Percentiles rank a stretch among this genome's conserved stretches.
phyloP scores from a whole-genome alignment of 129 eudicot species.

The Deinandra increscens region DNA sequence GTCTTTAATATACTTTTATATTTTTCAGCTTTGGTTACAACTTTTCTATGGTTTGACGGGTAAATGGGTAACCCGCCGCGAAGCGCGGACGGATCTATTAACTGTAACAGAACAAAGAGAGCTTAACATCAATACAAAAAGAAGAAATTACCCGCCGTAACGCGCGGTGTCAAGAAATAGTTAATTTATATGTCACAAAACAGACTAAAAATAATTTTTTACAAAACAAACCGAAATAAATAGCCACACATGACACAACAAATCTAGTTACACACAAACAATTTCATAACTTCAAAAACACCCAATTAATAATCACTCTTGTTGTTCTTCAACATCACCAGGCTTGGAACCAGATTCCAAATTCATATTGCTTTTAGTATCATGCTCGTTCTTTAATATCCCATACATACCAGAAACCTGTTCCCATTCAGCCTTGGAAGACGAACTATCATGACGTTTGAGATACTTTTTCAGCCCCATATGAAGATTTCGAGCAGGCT shows the following conservation, averaged over 20 bases:
- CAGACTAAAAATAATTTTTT: background rate
- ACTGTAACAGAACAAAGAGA: too few relatives aligned
- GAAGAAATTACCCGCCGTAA: too few relatives aligned
- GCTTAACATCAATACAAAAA: too few relatives aligned
- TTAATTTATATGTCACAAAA: too few relatives aligned
- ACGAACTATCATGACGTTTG: constrained; percentile 39
- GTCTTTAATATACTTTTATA: too few relatives aligned
- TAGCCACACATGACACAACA: background rate
- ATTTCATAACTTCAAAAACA: background rate
- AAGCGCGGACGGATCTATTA: too few relatives aligned
- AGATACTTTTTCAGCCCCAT: constrained; percentile 55
- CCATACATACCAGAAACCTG: constrained; percentile 44
- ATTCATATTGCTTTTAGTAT: constrained; percentile 4
- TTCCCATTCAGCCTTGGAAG: constrained; percentile 44
- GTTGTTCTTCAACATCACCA: constrained; percentile 17
- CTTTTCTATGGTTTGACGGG: too few relatives aligned
- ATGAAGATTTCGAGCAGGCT: constrained; percentile 50
- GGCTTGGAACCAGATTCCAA: constrained; percentile 1
- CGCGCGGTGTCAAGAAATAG: too few relatives aligned
- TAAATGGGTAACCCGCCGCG: too few relatives aligned
- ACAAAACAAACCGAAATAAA: constrained; percentile 7
- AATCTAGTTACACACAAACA: constrained; percentile 9
- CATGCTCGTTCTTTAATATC: constrained; percentile 35
- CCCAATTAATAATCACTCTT: background rate
- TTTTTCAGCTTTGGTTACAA: too few relatives aligned